Evolutionary conservation across 495 filamentous ascomycete species (phyloP), one percentile per base, ranked within the genome.

Genomic region (Aspergillus conjunctus): DNA sequence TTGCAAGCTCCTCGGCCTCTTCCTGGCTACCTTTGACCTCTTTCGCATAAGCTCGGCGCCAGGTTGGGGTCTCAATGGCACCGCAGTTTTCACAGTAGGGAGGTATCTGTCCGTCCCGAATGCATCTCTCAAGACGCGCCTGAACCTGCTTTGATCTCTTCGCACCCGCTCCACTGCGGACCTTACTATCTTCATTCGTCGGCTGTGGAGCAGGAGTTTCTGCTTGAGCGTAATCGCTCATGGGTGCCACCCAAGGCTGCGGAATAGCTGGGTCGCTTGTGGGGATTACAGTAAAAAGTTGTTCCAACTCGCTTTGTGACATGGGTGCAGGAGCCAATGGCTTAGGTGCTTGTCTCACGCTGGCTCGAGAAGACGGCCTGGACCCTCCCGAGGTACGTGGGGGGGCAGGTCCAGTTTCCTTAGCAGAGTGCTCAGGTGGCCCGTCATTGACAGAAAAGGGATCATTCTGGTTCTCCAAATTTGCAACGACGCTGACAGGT

Each of bases 1-100:
- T 87, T 43, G 87, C 85, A 5, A 87, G 87, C 39, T 86, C 81
- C 48, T 88, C 80, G 56, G 88, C 79, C 64, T 87, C 80, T 10
- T 80, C 72, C 11, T 89, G 87, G 30, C 74, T 77, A 0, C 90
- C 90, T 15, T 74, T 67, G 21, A 86, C 75, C 7, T 88, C 79
- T 66, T 90, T 90, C 10, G 83, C 82, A 83, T 88, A 96, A 2
- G 92, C 89, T 61, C 93, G 94, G 34, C 94, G 84, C 94, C 94
- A 98, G 0, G 92, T 96, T 0, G 93, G 90, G 1, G 94, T 98
- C 67, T 96, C 90, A 59, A 98, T 94, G 15, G 90, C 88, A 7
- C 94, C 94, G 66, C 94, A 98, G 68, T 98, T 94, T 55, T 85
- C 84, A 70, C 94, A 98, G 65, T 85, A 97, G 4, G 87, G 86